Percentiles rank a stretch among this genome's conserved stretches.
These are phyloP conservation scores for Cryptosporidium andersoni DNA, from an alignment of 169 alveolate genomes.

Conservation along the genomic window DNA sequence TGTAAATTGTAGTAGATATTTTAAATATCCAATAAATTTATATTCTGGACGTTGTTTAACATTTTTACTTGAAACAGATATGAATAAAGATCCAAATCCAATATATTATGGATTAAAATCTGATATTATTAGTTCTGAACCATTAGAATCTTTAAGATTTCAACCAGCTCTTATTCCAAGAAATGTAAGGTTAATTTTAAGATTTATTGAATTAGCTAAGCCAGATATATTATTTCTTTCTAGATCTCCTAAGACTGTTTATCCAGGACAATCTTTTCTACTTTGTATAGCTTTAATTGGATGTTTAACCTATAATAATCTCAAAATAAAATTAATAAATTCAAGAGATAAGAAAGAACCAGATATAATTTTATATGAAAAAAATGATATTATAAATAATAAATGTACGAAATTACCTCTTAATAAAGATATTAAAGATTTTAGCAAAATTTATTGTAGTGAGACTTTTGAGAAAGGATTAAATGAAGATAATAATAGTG, in stretches of 20 bases:
- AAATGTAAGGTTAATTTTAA: conserved; percentile 32
- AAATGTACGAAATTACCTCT: neutral
- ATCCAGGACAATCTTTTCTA: conserved; percentile 33
- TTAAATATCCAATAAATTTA: neutral
- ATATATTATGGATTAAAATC: conserved; percentile 5
- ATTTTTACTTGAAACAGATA: conserved; percentile 47
- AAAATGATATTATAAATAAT: neutral
- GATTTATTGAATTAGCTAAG: conserved; percentile 18
- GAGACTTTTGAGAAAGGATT: conserved; percentile 14
- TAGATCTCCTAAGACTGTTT: conserved; percentile 33
- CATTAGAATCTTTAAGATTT: conserved; percentile 10
- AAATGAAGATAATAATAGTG: conserved; percentile 3
- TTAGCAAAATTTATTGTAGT: neutral
- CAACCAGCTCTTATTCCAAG: conserved; percentile 59
- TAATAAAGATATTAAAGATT: conserved; percentile 17
- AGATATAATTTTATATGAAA: neutral
- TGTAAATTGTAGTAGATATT: conserved; percentile 23
- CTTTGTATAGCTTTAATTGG: conserved; percentile 29
- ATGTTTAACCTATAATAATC: conserved; percentile 40
- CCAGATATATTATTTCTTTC: conserved; percentile 34
- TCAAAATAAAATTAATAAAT: conserved; percentile 6
- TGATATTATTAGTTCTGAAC: conserved; percentile 20
- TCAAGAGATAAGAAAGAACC: neutral
- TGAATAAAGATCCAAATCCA: conserved; percentile 5
- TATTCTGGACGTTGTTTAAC: conserved; percentile 49